phyloP scores from a whole-genome alignment of 192 early-diverging fungal genomes.

The Spinellus fusiger region DNA sequence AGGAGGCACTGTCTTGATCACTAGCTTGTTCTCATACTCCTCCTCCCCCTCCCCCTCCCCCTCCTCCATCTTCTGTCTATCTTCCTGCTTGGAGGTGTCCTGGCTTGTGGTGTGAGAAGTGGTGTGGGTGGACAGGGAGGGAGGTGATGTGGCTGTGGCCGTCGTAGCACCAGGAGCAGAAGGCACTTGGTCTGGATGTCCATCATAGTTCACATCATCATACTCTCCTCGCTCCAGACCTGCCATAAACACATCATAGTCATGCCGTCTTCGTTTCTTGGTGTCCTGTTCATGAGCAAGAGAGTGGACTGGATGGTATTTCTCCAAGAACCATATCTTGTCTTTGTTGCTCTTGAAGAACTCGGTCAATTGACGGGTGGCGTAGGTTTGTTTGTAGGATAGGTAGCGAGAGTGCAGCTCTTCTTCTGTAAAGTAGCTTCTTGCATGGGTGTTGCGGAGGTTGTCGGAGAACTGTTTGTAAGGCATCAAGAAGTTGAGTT shows the following conservation, averaged over 20 bases:
- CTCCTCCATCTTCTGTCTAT: constrained; percentile 6
- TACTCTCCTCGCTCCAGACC: constrained; percentile 68
- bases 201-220: constrained; percentile 59
- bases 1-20: constrained; percentile 78
- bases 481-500: constrained; percentile 70
- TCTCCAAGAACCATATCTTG: constrained; percentile 90
- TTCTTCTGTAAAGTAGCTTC: constrained; percentile 63
- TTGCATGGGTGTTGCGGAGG: constrained; percentile 49
- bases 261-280: constrained; percentile 44
- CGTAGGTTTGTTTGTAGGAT: constrained; percentile 78
- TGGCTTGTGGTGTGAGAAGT: neutral
- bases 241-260: constrained; percentile 51
- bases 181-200: constrained; percentile 11
- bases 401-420: constrained; percentile 75
- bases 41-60: constrained; percentile 10
- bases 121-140: too few species aligned
- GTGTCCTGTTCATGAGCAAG: constrained; percentile 45
- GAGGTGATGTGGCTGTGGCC: too few species aligned
- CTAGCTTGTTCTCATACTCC: constrained; percentile 44
- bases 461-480: constrained; percentile 73
- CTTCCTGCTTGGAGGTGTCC: constrained; percentile 32
- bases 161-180: neutral
- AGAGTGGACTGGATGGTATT: constrained; percentile 80
- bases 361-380: constrained; percentile 54
- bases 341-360: constrained; percentile 77